phyloP scores from a whole-genome alignment of 768 basidiomycete genomes.

The Amanita pallidorosea region DNA sequence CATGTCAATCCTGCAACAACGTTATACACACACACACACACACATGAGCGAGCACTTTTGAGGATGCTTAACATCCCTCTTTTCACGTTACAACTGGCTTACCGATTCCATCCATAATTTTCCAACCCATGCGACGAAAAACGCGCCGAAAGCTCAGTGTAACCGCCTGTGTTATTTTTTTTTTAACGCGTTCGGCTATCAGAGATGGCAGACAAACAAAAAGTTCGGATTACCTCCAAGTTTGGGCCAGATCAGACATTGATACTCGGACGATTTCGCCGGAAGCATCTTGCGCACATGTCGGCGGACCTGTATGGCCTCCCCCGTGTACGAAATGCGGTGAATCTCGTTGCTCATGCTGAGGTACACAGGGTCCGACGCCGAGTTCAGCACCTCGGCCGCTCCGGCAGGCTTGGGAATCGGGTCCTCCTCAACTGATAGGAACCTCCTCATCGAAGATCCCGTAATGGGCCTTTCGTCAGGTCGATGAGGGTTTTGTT shows the following conservation, averaged over 20 bases:
- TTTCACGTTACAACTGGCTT: slow-evolving; percentile 11
- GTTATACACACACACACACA: too few species aligned
- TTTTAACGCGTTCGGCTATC: background rate
- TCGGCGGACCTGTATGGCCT: slow-evolving; percentile 78
- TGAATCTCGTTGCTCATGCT: slow-evolving; percentile 96
- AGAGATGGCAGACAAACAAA: background rate
- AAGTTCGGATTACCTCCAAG: slow-evolving; percentile 37
- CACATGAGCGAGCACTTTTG: background rate
- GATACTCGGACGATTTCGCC: slow-evolving; percentile 60
- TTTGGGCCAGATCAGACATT: slow-evolving; percentile 91
- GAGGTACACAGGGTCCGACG: slow-evolving; percentile 71
- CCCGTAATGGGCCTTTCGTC: slow-evolving; percentile 26
- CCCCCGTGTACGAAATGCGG: slow-evolving; percentile 83
- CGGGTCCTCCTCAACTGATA: slow-evolving; percentile 37
- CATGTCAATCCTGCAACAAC: slow-evolving; percentile 60
- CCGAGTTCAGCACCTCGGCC: slow-evolving; percentile 49
- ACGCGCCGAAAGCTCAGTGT: slow-evolving; percentile 64
- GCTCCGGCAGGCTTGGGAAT: slow-evolving; percentile 50
- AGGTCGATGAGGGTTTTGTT: slow-evolving; percentile 18
- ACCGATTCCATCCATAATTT: slow-evolving; percentile 85
- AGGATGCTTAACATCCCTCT: background rate
- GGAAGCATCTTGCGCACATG: slow-evolving; percentile 69
- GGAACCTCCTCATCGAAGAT: slow-evolving; percentile 34
- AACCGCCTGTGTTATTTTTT: slow-evolving; percentile 55
- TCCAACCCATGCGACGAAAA: slow-evolving; percentile 76